These are phyloP conservation scores for Suillus alpinus DNA, from an alignment of 768 basidiomycete species.

Conservation along the genomic window DNA sequence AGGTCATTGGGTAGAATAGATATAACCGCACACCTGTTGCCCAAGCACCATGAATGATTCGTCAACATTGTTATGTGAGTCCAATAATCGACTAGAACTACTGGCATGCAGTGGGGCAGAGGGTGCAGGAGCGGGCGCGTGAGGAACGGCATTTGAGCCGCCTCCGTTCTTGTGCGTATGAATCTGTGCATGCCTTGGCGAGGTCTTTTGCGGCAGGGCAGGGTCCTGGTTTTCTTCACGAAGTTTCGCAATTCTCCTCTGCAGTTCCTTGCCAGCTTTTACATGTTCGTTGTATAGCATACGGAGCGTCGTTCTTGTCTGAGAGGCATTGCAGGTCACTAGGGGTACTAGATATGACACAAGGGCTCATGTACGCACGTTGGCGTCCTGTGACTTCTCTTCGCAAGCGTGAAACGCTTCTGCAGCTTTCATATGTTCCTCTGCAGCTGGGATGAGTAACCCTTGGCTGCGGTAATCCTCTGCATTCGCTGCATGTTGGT, in stretches of 20 bases:
- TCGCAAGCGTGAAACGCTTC: conserved; percentile 72
- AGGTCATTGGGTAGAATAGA: conserved; percentile 5
- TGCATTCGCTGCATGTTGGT: conserved; percentile 78
- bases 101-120: conserved; percentile 47
- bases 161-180: conserved; percentile 24
- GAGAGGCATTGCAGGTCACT: conserved; percentile 9
- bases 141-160: conserved; percentile 12
- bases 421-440: conserved; percentile 75
- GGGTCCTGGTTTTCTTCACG: conserved; percentile 79
- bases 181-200: conserved; percentile 20
- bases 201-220: conserved; percentile 59
- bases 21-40: conserved; percentile 63
- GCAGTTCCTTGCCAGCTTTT: conserved; percentile 69
- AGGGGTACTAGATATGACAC: conserved; percentile 3
- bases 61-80: conserved; percentile 67
- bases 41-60: conserved; percentile 90
- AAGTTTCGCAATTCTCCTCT: conserved; percentile 68
- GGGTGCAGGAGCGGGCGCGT: conserved; percentile 31
- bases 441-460: conserved; percentile 65
- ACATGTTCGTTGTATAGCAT: conserved; percentile 74
- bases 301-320: conserved; percentile 77
- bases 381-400: conserved; percentile 70
- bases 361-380: conserved; percentile 43
- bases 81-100: conserved; percentile 33
- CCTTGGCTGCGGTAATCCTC: conserved; percentile 69